Evolutionary conservation across 73 alveolate genomes (phyloP).

Genomic region (Breviolum minutum): DNA sequence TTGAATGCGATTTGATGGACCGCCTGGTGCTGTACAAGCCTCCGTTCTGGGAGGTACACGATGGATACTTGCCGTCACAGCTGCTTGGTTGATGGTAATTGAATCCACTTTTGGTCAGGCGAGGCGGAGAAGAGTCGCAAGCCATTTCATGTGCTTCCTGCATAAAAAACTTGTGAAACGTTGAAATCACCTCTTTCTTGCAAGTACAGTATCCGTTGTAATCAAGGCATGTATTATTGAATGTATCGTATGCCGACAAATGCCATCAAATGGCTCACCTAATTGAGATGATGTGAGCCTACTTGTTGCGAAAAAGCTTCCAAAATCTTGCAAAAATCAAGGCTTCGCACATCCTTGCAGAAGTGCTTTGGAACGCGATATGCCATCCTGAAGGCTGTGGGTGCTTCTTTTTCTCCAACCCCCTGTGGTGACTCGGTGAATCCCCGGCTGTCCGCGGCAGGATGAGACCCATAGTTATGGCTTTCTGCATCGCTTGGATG

Average conservation of each 20-base stretch:
- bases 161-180: no score
- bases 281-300: no score
- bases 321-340: background rate
- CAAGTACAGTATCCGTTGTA: no score
- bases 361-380: background rate
- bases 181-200: no score
- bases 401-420: background rate
- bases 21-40: slow-evolving; percentile 61
- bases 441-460: background rate
- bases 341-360: slow-evolving; percentile 46
- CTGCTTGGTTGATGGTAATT: background rate
- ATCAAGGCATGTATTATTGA: no score
- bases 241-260: no score
- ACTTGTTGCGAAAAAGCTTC: no score
- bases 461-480: slow-evolving; percentile 48
- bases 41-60: slow-evolving; percentile 78
- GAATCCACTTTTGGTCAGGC: no score
- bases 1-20: background rate
- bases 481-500: slow-evolving; percentile 56
- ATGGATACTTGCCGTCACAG: slow-evolving; percentile 44
- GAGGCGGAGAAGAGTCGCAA: no score
- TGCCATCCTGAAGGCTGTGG: background rate
- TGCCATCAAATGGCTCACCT: no score
- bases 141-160: no score
- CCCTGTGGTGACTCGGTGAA: background rate